Evolutionary conservation across 1,284 basidiomycete species (phyloP), one percentile per base, ranked within the genome.

Genomic region (Pterula multifida): DNA sequence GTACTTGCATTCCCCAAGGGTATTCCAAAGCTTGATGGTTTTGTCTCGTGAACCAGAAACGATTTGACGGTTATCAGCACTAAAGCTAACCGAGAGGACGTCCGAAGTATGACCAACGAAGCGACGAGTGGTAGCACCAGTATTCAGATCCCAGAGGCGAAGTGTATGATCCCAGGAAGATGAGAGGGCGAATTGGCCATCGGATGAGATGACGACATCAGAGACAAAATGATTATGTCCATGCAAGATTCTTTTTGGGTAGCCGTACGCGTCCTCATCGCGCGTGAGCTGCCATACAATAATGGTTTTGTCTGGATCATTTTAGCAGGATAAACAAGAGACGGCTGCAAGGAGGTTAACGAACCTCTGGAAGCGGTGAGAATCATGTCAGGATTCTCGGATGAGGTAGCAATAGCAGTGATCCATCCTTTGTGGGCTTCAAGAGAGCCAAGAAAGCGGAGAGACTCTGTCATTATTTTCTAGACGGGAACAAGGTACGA

Each of bases 181-280:
- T 55, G 96, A 98, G 55, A 99, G 88, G 50, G 96, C 96, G 69
- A 98, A 98, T 75, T 98, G 95, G 65, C 95, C 95, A 69, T 98
- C 95, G 57, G 93, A 97, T 55, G 92, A 95, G 69, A 96, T 91
- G 64, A 96, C 94, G 60, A 98, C 90, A 70, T 99, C 96, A 50
- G 96, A 98, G 57, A 99, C 96, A 66, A 99, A 99, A 79, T 98
- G 94, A 77, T 98, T 98, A 81, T 99, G 96, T 58, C 96, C 96
- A 69, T 92, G 88, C 57, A 99, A 85, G 66, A 98, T 91, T 64
- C 88, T 86, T 78, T 98, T 98, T 57, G 94, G 92, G 76, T 85
- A 94, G 52, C 93, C 93, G 67, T 92, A 94, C 51, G 81, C 73
- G 65, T 86, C 81, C 56, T 98, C 95, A 60, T 96, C 92, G 58